Evolutionary conservation across 768 basidiomycete species (phyloP).

Genomic region (Tylopilus felleus): DNA sequence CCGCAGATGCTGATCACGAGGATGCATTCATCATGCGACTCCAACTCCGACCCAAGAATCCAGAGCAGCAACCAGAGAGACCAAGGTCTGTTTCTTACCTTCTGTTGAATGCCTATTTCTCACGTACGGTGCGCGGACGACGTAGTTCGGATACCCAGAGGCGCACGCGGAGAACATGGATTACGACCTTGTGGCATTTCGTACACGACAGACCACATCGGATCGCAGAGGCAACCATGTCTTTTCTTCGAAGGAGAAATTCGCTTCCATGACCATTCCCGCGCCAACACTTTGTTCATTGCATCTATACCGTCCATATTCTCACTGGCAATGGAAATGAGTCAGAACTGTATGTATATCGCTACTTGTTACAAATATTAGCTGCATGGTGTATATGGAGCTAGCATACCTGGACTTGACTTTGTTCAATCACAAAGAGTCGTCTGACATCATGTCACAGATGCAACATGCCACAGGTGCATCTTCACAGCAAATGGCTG

Average conservation of each 20-base stretch:
- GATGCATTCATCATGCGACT: conserved; percentile 28
- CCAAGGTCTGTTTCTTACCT: conserved; percentile 11
- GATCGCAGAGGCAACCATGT: conserved; percentile 8
- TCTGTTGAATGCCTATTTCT: neutral
- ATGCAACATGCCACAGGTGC: no score
- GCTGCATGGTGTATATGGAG: neutral
- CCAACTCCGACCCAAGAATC: neutral
- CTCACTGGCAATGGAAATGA: neutral
- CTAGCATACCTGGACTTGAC: no score
- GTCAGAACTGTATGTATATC: neutral
- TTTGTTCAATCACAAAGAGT: no score
- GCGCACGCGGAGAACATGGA: conserved; percentile 10
- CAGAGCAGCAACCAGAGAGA: neutral
- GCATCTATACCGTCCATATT: neutral
- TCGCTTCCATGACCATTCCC: conserved; percentile 8
- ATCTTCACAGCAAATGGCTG: no score
- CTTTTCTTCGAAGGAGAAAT: conserved; percentile 11
- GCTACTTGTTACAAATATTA: neutral
- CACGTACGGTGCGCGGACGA: neutral
- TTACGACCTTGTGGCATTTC: conserved; percentile 10
- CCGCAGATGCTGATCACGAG: conserved; percentile 26
- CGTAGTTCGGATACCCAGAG: conserved; percentile 4
- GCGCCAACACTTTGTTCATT: neutral
- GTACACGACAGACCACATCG: conserved; percentile 10
- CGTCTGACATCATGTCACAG: no score